Conservation (phyloP, 371 early-diverging fungal genomes). For the Lichtheimia ramosa region DNA sequence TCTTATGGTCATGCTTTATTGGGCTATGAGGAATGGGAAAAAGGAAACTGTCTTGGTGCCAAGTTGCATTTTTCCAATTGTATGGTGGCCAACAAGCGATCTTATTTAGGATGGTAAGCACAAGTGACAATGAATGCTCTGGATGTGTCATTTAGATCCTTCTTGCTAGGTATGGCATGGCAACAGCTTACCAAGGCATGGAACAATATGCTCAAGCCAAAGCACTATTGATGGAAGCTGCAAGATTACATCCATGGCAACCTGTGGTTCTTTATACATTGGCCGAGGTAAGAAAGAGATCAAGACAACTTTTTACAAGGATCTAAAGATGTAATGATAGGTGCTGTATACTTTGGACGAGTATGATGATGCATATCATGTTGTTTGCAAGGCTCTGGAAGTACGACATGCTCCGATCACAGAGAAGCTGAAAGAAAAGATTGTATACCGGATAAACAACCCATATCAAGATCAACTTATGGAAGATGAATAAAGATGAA, state of each 20-base stretch:
- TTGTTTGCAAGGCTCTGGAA: constrained; percentile 8
- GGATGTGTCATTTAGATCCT: not conserved
- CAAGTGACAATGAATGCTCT: not conserved
- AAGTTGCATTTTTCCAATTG: constrained; percentile 34
- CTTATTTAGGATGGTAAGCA: constrained; percentile 36
- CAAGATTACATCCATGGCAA: constrained; percentile 33
- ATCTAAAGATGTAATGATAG: not conserved
- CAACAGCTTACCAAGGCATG: constrained; percentile 28
- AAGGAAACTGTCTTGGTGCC: constrained; percentile 30
- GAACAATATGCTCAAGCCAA: constrained; percentile 24
- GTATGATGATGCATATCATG: constrained; percentile 5
- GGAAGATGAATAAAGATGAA: not conserved
- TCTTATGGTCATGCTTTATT: constrained; percentile 36
- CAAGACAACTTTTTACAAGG: no score
- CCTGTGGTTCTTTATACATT: constrained; percentile 30
- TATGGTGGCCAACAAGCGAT: constrained; percentile 31
- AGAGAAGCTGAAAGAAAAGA: constrained; percentile 8
- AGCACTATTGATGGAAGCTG: constrained; percentile 28
- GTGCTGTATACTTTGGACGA: constrained; percentile 10
- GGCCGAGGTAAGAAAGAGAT: constrained; percentile 24
- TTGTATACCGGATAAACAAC: constrained; percentile 6
- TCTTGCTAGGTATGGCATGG: constrained; percentile 32
- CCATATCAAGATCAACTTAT: not conserved
- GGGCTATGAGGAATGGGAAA: constrained; percentile 46
- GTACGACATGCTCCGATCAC: not conserved